Evolutionary conservation across 2,329 filamentous ascomycete genomes (phyloP), one percentile per base, ranked within the genome.

Genomic region (Monascus ruber): DNA sequence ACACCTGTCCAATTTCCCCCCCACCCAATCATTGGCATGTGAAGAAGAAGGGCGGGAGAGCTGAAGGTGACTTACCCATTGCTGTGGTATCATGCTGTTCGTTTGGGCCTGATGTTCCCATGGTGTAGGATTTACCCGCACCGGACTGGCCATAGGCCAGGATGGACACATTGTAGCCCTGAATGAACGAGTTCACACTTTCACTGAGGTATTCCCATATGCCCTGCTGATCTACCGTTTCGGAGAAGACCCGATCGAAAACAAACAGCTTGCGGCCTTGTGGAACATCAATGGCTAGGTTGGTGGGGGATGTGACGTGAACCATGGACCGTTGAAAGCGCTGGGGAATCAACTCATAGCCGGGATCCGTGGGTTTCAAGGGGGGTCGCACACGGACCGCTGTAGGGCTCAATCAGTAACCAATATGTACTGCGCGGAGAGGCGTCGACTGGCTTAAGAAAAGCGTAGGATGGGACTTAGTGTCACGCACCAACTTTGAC

Each of bases 111-210:
- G 89, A 87, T 0, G 91, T 98, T 41, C 91, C 91, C 91, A 98
- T 98, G 0, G 91, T 98, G 59, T 94, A 96, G 2, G 89, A 96
- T 67, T 98, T 98, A 51, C 91, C 91, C 7, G 91, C 87, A 41
- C 91, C 91, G 26, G 91, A 98, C 69, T 98, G 91, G 49, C 91
- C 91, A 56, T 98, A 98, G 35, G 91, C 91, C 52, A 98, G 70
- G 36, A 98, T 78, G 3, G 91, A 98, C 42, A 98, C 91, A 76
- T 98, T 98, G 74, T 96, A 98, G 39, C 91, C 91, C 58, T 95
- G 86, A 1, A 91, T 70, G 52, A 98, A 98, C 2, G 88, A 85
- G 51, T 73, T 78, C 50, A 96, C 83, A 52, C 87, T 93, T 50
- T 98, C 91, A 45, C 78, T 78, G 36, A 98, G 71, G 55, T 98